Evolutionary conservation across 2,329 filamentous ascomycete species (phyloP), one percentile per base, ranked within the genome.

Genomic region (Pezizomycotina sp.): DNA sequence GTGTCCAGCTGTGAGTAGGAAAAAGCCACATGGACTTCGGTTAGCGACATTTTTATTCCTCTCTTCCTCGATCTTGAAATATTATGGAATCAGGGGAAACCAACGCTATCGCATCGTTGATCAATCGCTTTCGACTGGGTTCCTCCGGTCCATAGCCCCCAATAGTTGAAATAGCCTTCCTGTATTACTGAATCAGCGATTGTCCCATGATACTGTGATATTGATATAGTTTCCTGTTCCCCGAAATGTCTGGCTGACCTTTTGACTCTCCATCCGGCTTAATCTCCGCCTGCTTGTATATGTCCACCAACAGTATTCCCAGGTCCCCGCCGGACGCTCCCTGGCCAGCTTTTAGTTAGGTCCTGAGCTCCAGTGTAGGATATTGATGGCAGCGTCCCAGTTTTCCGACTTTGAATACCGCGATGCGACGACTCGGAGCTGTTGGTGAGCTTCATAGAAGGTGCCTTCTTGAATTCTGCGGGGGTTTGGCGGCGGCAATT

Each of bases 361-460:
- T 50, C 79, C 74, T 1, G 86, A 77, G 45, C 92, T 89, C 47
- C 70, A 77, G 57, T 71, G 76, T 47, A 98, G 69, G 47, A 95
- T 77, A 49, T 92, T 80, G 55, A 83, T 76, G 30, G 91, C 89
- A 8, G 82, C 77, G 49, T 67, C 58, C 69, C 79, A 93, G 66
- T 86, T 86, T 44, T 70, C 64, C 27, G 77, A 68, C 63, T 95
- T 95, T 57, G 86, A 74, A 62, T 98, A 92, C 39, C 91, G 83
- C 24, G 82, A 77, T 43, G 84, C 84, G 50, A 93, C 86, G 36
- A 93, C 84, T 46, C 89, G 82, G 48, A 92, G 81, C 64, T 98
- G 89, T 60, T 98, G 89, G 62, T 95, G 86, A 40, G 89, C 89
- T 68, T 98, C 89, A 64, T 98, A 98, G 67, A 73, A 93, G 56